Evolutionary conservation across 2,329 filamentous ascomycete species (phyloP).

Genomic region (Penicillium capsulatum): DNA sequence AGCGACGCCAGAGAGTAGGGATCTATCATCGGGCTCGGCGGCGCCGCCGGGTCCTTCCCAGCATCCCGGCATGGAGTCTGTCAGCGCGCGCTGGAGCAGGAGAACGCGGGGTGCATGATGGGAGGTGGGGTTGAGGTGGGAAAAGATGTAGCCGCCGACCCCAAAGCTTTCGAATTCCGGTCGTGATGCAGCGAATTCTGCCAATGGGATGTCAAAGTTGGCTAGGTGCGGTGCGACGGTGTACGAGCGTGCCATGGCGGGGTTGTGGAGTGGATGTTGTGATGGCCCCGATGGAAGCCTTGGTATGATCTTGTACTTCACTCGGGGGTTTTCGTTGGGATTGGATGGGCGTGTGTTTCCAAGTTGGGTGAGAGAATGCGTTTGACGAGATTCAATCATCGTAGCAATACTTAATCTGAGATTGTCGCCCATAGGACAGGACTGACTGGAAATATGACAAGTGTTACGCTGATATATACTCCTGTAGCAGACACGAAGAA

Average conservation of each 20-base stretch:
- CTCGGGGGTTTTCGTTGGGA: too few species aligned
- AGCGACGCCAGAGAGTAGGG: conserved; percentile 47
- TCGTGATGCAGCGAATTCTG: conserved; percentile 23
- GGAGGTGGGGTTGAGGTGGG: conserved; percentile 4
- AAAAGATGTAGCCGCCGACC: conserved; percentile 31
- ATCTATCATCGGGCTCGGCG: conserved; percentile 44
- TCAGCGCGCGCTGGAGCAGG: conserved; percentile 42
- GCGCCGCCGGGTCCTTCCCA: conserved; percentile 54
- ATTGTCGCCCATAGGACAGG: too few species aligned
- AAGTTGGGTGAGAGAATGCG: too few species aligned
- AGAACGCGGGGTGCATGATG: conserved; percentile 30
- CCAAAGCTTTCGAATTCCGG: conserved; percentile 29
- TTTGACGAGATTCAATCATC: too few species aligned
- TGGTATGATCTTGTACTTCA: too few species aligned
- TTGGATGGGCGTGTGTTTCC: too few species aligned
- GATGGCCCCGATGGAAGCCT: too few species aligned
- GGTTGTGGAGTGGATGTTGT: background rate
- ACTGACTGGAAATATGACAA: too few species aligned
- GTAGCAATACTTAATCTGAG: too few species aligned
- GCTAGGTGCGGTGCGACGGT: conserved; percentile 29
- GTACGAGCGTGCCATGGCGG: conserved; percentile 16
- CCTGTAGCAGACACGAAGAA: too few species aligned
- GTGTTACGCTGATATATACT: too few species aligned
- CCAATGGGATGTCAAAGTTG: conserved; percentile 27
- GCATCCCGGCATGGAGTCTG: conserved; percentile 38